Base-by-base conservation (phyloP, 148 eudicot species). In the Agrostemma githago region DNA sequence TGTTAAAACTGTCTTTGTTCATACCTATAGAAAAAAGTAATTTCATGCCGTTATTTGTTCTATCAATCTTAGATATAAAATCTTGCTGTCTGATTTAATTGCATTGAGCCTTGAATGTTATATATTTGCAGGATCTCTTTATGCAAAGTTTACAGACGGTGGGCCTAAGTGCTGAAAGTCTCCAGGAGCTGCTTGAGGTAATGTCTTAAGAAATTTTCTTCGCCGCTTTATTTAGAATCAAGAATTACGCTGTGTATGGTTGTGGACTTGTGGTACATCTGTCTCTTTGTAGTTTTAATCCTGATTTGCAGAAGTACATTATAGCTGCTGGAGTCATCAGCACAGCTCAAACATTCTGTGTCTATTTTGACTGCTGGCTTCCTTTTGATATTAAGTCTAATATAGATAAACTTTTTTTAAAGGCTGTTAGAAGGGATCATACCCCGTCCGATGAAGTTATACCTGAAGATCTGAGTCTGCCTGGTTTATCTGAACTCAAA, bases 401-500 rank as follows among this genome's bases (percentile, higher is more conserved):
- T 37, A 12, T 39, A 21, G 58, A 69, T 72, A 59, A 54, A 4
- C 61, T 74, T n/a, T 48, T 72, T 66, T 79, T 77, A 64, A 69
- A 92, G 97, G 90, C 86, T 74, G 80, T 92, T 77, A 86, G 87
- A 48, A 86, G 83, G 71, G 85, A 90, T 73, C 83, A 71, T 82
- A 73, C 86, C 69, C 74, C 88, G 68, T 72, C 88, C 10, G 84
- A 89, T 79, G 94, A 95, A 86, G 92, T 95, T 67, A 83, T 84
- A 71, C 87, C 92, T 77, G 99, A 92, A 81, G 93, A 90, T 68
- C 71, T 90, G 75, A 86, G 87, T 78, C 94, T 95, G 79, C 99
- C 99, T 34, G 99, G 96, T 76, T 89, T 95, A 81, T 90, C 96
- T 26, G 99, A 95, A 83, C 96, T 95, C 61, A 92, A 88, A 85